Evolutionary conservation across 2,329 filamentous ascomycete genomes (phyloP).

Genomic region (Cadophora sp.): DNA sequence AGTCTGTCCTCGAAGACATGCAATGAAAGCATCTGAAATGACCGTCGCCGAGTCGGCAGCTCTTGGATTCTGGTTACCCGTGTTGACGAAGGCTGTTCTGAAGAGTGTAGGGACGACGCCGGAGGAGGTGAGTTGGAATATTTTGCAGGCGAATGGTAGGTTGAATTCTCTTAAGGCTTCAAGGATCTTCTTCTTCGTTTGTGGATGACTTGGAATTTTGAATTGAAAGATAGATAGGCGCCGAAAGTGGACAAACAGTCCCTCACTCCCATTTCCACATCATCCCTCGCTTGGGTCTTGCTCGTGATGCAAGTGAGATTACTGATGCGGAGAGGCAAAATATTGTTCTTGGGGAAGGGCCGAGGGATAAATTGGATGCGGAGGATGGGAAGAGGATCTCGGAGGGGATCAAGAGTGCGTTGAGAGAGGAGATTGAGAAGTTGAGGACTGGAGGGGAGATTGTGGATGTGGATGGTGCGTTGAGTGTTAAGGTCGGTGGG

Average conservation of each 20-base stretch:
- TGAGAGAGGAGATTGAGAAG: constrained; percentile 23
- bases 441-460: constrained; percentile 9
- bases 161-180: constrained; percentile 16
- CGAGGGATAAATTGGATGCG: constrained; percentile 28
- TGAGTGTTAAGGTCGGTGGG: constrained; percentile 9
- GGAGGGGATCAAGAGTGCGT: constrained; percentile 18
- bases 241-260: constrained; percentile 88
- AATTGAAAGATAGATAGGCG: constrained; percentile 53
- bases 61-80: constrained; percentile 70
- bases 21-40: constrained; percentile 75
- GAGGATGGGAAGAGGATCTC: constrained; percentile 27
- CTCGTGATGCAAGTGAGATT: constrained; percentile 28
- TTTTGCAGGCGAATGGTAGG: constrained; percentile 87
- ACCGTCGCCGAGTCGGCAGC: constrained; percentile 65
- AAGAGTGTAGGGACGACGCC: constrained; percentile 65
- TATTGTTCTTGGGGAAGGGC: constrained; percentile 30
- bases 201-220: too few species aligned
- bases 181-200: too few species aligned
- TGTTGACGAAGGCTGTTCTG: constrained; percentile 72
- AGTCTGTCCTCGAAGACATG: constrained; percentile 77
- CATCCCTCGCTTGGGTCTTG: constrained; percentile 65
- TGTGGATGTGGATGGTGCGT: not conserved
- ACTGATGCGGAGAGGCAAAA: constrained; percentile 32
- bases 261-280: constrained; percentile 92
- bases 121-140: constrained; percentile 68